Evolutionary conservation across 2,329 filamentous ascomycete species (phyloP).

Genomic region (Didymella glomerata): DNA sequence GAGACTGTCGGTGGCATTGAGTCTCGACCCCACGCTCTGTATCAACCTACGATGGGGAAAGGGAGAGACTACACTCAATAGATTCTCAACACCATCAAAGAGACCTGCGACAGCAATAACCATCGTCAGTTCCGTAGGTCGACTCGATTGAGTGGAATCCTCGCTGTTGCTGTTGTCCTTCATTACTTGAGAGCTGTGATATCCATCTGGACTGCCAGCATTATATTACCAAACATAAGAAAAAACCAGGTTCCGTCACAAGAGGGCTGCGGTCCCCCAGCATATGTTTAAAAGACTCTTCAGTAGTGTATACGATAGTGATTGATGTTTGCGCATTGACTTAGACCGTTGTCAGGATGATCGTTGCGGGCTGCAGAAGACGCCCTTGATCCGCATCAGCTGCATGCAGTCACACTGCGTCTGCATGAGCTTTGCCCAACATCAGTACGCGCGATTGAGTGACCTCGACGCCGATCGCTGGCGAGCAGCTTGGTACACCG

Average conservation of each 20-base stretch:
- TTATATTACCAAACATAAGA: background rate
- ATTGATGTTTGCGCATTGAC: background rate
- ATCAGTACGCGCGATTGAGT: background rate
- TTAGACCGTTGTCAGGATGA: background rate
- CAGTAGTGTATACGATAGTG: background rate
- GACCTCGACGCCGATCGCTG: background rate
- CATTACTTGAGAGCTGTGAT: too few species aligned
- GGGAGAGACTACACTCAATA: background rate
- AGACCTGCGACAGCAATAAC: too few species aligned
- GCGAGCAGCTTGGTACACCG: background rate
- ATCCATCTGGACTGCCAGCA: background rate
- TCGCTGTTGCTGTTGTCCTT: background rate
- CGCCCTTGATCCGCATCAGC: background rate
- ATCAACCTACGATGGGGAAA: background rate
- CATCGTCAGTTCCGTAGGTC: too few species aligned
- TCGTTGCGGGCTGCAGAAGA: background rate
- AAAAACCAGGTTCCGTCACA: background rate
- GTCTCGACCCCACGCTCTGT: background rate
- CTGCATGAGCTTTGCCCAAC: slow-evolving; percentile 1
- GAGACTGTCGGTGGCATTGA: background rate
- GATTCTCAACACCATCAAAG: background rate
- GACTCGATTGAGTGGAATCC: background rate
- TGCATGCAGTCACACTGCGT: slow-evolving; percentile 13
- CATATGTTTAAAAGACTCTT: background rate
- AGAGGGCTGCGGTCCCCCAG: background rate